A percentile compares a stretch with the other conserved stretches of the same genome.
Conservation (phyloP, 352 stramenopile genomes). For the Pythium dissimile region DNA sequence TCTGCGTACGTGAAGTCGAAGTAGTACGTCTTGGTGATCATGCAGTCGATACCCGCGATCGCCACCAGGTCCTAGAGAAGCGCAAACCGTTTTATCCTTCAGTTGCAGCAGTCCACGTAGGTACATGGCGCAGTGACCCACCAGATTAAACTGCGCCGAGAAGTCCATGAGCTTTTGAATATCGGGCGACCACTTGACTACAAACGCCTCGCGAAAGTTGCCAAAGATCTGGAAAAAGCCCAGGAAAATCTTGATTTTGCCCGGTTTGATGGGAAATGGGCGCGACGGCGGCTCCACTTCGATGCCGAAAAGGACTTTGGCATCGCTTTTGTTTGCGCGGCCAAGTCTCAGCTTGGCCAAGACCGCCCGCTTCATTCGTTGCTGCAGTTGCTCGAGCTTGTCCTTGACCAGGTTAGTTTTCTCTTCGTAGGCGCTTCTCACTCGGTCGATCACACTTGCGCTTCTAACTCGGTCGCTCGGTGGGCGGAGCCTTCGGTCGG, state of each 20-base stretch:
- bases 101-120: neutral
- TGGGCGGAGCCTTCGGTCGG: slow-evolving; percentile 45
- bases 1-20: slow-evolving; percentile 63
- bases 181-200: slow-evolving; percentile 56
- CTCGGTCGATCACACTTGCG: slow-evolving; percentile 22
- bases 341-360: slow-evolving; percentile 17
- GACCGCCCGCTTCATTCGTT: slow-evolving; percentile 13
- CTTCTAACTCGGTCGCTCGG: slow-evolving; percentile 11
- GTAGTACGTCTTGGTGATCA: slow-evolving; percentile 72
- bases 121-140: slow-evolving; percentile 14
- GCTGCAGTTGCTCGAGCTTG: slow-evolving; percentile 30
- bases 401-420: slow-evolving; percentile 20
- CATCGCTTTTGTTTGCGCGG: neutral
- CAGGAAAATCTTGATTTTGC: slow-evolving; percentile 80
- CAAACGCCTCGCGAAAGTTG: slow-evolving; percentile 65
- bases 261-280: slow-evolving; percentile 52
- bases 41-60: slow-evolving; percentile 68
- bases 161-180: slow-evolving; percentile 61
- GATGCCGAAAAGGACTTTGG: slow-evolving; percentile 53
- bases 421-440: slow-evolving; percentile 23
- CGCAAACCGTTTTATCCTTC: neutral
- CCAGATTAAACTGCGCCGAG: slow-evolving; percentile 73
- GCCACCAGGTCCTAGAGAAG: slow-evolving; percentile 54
- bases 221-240: slow-evolving; percentile 84
- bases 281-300: slow-evolving; percentile 38